Conservation (phyloP, 495 filamentous ascomycete genomes). For the Lasiosphaeria ovina region DNA sequence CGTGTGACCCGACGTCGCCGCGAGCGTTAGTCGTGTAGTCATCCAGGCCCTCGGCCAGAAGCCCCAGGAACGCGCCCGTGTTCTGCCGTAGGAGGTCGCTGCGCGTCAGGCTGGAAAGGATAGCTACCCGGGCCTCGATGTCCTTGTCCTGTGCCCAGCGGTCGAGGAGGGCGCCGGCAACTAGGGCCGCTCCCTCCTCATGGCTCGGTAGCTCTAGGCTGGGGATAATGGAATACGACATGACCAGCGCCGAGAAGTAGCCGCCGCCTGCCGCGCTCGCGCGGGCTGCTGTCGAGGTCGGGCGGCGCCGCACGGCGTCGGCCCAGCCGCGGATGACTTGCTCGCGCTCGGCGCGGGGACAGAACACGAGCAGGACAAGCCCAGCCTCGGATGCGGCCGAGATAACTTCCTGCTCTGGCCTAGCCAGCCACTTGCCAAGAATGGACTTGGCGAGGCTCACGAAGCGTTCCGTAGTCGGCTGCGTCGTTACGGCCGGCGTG, state of each 20-base stretch:
- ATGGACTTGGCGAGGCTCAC: constrained; percentile 26
- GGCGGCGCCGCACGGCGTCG: constrained; percentile 31
- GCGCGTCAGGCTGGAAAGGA: constrained; percentile 57
- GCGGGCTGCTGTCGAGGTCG: constrained; percentile 25
- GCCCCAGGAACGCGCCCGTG: constrained; percentile 32
- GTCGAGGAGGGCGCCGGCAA: constrained; percentile 32
- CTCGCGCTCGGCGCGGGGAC: constrained; percentile 24
- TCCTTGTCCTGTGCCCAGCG: constrained; percentile 44
- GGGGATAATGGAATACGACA: constrained; percentile 32
- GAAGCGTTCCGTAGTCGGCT: constrained; percentile 13
- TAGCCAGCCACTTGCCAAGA: constrained; percentile 40
- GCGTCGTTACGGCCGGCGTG: constrained; percentile 10
- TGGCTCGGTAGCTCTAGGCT: constrained; percentile 7
- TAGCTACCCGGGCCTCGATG: constrained; percentile 59
- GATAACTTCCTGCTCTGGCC: constrained; percentile 43
- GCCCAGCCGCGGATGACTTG: constrained; percentile 40
- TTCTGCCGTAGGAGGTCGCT: constrained; percentile 40
- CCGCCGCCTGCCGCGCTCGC: constrained; percentile 31
- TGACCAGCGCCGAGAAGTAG: constrained; percentile 44
- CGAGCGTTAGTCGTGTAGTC: constrained; percentile 86
- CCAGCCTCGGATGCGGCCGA: constrained; percentile 41
- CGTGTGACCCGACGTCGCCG: constrained; percentile 84
- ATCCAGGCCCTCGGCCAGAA: constrained; percentile 59
- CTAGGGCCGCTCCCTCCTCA: constrained; percentile 20
- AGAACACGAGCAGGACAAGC: constrained; percentile 40